Percentiles rank a stretch among this genome's conserved stretches.
Evolutionary conservation across 2,329 filamentous ascomycete species (phyloP).

Genomic region (Leptographium flavum): DNA sequence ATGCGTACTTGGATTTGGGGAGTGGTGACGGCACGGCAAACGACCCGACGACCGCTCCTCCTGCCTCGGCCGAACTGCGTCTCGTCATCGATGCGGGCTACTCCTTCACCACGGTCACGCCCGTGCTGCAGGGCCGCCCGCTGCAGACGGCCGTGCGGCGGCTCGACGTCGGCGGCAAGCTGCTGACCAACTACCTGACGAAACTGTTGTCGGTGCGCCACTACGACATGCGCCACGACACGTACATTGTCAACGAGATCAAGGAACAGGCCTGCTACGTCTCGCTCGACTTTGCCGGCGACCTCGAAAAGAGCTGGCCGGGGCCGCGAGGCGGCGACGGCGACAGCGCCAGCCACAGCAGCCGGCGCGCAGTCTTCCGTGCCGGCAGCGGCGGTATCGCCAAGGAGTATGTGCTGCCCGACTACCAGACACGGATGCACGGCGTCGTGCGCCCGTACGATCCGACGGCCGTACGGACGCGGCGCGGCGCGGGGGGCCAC

Average conservation of each 20-base stretch:
- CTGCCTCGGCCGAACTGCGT: slow-evolving; percentile 54
- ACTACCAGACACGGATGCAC: slow-evolving; percentile 46
- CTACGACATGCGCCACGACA: slow-evolving; percentile 91
- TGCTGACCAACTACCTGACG: slow-evolving; percentile 85
- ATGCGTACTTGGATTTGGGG: slow-evolving; percentile 58
- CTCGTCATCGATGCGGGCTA: slow-evolving; percentile 85
- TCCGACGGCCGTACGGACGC: slow-evolving; percentile 43
- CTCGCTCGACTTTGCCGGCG: slow-evolving; percentile 56
- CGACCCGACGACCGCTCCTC: slow-evolving; percentile 16
- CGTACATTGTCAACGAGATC: slow-evolving; percentile 87
- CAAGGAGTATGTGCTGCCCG: slow-evolving; percentile 84
- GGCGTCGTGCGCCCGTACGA: slow-evolving; percentile 71
- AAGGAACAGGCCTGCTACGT: slow-evolving; percentile 86
- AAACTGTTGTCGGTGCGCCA: slow-evolving; percentile 80
- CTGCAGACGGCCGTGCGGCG: slow-evolving; percentile 70
- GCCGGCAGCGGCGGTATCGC: slow-evolving; percentile 46
- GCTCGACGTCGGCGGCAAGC: slow-evolving; percentile 82
- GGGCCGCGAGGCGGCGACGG: slow-evolving; percentile 33
- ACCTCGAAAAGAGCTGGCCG: slow-evolving; percentile 78
- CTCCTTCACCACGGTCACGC: slow-evolving; percentile 82
- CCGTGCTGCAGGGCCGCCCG: slow-evolving; percentile 66
- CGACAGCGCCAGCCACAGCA: slow-evolving; percentile 30
- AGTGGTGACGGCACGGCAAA: no score
- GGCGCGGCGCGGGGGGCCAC: no score
- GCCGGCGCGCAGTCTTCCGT: slow-evolving; percentile 33